These are phyloP conservation scores for Metschnikowia gelsemii DNA, from an alignment of 805 yeast species.

Conservation along the genomic window DNA sequence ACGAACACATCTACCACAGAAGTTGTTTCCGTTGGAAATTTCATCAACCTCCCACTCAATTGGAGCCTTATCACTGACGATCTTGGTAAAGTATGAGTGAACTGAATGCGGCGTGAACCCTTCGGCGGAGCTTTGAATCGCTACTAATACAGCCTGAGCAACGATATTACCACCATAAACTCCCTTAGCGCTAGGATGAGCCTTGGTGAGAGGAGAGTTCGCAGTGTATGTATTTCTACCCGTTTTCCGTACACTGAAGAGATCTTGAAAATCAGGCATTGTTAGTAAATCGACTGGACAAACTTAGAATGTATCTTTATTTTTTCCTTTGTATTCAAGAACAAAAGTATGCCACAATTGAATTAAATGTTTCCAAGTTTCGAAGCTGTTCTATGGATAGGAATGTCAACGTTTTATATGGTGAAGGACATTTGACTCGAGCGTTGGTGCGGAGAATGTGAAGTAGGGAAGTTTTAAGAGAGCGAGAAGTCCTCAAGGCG, in stretches of 20 bases:
- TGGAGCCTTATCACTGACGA: slow-evolving; percentile 32
- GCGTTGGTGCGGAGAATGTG: slow-evolving; percentile 1
- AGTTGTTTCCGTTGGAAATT: slow-evolving; percentile 35
- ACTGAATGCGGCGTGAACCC: slow-evolving; percentile 43
- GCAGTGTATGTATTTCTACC: slow-evolving; percentile 8
- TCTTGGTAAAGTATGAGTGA: slow-evolving; percentile 41
- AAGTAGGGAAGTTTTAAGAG: slow-evolving; percentile 3
- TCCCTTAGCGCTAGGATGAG: slow-evolving; percentile 30
- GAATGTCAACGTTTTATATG: neutral
- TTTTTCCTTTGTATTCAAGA: too few relatives aligned
- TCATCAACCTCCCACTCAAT: slow-evolving; percentile 36
- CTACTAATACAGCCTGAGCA: slow-evolving; percentile 37
- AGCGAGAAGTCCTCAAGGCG: neutral
- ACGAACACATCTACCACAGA: slow-evolving; percentile 34
- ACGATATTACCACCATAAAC: slow-evolving; percentile 43
- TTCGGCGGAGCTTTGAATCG: slow-evolving; percentile 32
- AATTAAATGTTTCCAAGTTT: neutral
- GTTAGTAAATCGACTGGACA: neutral
- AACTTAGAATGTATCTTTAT: neutral
- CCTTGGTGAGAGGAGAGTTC: slow-evolving; percentile 27
- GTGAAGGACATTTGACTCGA: neutral
- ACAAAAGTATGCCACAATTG: neutral
- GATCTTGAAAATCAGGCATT: slow-evolving; percentile 15
- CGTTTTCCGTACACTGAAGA: slow-evolving; percentile 10
- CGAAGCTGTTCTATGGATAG: neutral